Conservation (phyloP, 2,329 filamentous ascomycete genomes). For the Juglanconis juglandina region DNA sequence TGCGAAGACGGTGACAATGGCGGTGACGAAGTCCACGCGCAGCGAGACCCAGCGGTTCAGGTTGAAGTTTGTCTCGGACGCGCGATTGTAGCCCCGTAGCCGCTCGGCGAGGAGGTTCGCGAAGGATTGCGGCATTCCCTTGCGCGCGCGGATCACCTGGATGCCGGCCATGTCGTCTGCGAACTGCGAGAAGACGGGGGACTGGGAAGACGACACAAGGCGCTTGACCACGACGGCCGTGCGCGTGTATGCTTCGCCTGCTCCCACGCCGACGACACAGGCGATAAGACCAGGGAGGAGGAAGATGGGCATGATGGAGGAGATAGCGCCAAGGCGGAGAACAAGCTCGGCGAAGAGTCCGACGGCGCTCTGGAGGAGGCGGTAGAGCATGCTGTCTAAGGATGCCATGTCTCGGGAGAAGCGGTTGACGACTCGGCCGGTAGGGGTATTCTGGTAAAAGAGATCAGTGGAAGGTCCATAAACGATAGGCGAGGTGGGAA, state of each 20-base stretch:
- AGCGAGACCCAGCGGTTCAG: slow-evolving; percentile 57
- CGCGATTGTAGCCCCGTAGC: slow-evolving; percentile 43
- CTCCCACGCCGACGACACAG: slow-evolving; percentile 34
- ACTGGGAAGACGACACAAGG: slow-evolving; percentile 39
- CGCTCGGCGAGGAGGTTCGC: slow-evolving; percentile 47
- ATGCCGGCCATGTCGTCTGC: slow-evolving; percentile 33
- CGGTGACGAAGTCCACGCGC: slow-evolving; percentile 52
- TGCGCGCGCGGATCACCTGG: slow-evolving; percentile 43
- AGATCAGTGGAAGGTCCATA: not conserved
- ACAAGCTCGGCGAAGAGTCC: slow-evolving; percentile 35
- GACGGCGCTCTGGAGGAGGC: slow-evolving; percentile 41
- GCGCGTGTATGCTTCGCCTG: slow-evolving; percentile 44
- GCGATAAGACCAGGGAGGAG: slow-evolving; percentile 37
- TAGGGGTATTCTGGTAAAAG: slow-evolving; percentile 26
- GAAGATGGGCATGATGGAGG: slow-evolving; percentile 42
- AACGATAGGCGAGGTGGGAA: not conserved
- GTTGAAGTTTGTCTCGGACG: slow-evolving; percentile 50
- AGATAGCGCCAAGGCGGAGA: slow-evolving; percentile 36
- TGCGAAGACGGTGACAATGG: slow-evolving; percentile 47
- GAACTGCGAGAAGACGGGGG: slow-evolving; percentile 56
- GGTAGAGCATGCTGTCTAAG: slow-evolving; percentile 46
- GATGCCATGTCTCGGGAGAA: slow-evolving; percentile 46
- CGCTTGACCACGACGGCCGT: slow-evolving; percentile 41
- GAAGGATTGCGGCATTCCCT: slow-evolving; percentile 46
- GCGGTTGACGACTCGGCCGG: slow-evolving; percentile 30